A percentile compares a stretch with the other conserved stretches of the same genome.
Evolutionary conservation across 2,329 filamentous ascomycete species (phyloP).

Genomic region (Fusarium udum): DNA sequence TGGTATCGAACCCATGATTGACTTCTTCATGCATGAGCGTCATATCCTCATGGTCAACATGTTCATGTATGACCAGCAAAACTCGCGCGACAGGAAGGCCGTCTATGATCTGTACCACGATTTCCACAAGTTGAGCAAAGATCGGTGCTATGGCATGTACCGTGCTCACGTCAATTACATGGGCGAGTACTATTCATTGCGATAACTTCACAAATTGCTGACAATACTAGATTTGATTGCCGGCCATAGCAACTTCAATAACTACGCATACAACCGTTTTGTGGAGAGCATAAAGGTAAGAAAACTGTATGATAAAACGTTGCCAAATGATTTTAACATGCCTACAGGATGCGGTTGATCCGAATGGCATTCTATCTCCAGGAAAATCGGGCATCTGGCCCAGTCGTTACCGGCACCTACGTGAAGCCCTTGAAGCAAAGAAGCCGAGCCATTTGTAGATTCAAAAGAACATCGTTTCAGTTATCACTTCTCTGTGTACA

Average conservation of each 20-base stretch:
- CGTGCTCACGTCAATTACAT: background rate
- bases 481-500: background rate
- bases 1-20: background rate
- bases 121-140: background rate
- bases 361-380: background rate
- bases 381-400: background rate
- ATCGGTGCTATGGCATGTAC: background rate
- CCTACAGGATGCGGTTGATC: background rate
- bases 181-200: background rate
- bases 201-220: background rate
- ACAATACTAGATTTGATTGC: background rate
- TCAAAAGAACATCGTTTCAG: background rate
- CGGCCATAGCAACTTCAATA: background rate
- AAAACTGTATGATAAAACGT: background rate
- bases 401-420: background rate
- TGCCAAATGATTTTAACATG: background rate
- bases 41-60: background rate
- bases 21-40: background rate
- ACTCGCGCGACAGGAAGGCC: background rate
- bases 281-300: background rate
- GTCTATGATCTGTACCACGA: background rate
- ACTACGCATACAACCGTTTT: background rate
- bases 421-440: background rate
- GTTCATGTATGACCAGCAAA: background rate
- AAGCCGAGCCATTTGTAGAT: background rate